Evolutionary conservation across 805 yeast species (phyloP).

Genomic region (Yarrowia sp.): DNA sequence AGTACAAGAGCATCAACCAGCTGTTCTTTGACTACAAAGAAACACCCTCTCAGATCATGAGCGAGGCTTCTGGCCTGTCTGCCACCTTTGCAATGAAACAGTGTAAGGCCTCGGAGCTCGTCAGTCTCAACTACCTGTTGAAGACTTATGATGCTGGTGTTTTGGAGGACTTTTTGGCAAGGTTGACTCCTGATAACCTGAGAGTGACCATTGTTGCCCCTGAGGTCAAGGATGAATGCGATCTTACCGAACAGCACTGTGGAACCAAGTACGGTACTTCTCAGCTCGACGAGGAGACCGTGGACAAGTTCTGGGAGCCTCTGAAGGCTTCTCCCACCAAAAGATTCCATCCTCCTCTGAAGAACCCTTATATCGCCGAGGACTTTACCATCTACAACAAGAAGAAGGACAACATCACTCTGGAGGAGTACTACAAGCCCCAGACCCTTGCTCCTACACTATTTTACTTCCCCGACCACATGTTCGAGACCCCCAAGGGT

Average conservation of each 20-base stretch:
- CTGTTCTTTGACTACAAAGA: constrained; percentile 81
- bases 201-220: constrained; percentile 63
- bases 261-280: constrained; percentile 12
- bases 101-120: constrained; percentile 68
- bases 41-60: constrained; percentile 66
- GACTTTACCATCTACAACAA: constrained; percentile 3
- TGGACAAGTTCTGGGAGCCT: background rate
- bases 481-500: constrained; percentile 26
- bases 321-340: background rate
- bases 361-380: constrained; percentile 25
- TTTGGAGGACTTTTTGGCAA: constrained; percentile 58
- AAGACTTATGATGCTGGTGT: constrained; percentile 64
- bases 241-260: constrained; percentile 7
- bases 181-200: constrained; percentile 65
- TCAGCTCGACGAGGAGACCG: background rate
- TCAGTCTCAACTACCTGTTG: constrained; percentile 61
- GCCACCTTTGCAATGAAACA: constrained; percentile 58
- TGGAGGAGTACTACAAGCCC: constrained; percentile 19
- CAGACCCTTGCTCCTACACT: background rate
- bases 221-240: constrained; percentile 55
- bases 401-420: background rate
- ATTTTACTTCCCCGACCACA: constrained; percentile 11
- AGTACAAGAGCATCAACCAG: constrained; percentile 68
- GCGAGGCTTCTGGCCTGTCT: constrained; percentile 75
- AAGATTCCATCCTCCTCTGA: constrained; percentile 9